Base-by-base conservation (phyloP, 306 rosid genomes). In the Hylodesmum podocarpum region DNA sequence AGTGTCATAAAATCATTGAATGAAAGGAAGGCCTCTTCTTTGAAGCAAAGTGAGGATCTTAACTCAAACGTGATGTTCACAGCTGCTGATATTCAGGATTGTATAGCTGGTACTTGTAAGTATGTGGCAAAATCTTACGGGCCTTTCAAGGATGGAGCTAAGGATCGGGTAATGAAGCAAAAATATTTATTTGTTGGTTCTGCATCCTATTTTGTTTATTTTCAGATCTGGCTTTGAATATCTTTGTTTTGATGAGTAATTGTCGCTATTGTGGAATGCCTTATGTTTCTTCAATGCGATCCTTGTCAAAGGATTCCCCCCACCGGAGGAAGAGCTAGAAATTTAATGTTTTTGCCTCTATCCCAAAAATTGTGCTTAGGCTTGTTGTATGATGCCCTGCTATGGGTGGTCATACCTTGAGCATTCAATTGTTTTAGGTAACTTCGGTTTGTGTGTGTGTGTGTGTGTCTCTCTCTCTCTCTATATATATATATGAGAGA, bases 121-220 rank as follows among this genome's bases (percentile, higher is more conserved):
- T 81, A 85, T 67, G 99, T 95, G 66, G 77, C 94, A 34, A 78
- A 75, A 68, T 85, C 90, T 4, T 95, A 89, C 82, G 92, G 89
- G 53, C 58, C 83, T 80, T 95, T 95, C 89, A 95, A 92, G 89
- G 83, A 80, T 81, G 86, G 89, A 77, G 94, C 97, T 65, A 85
- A 88, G 44, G 98, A 91, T 78, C 90, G 92, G 96, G 99, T 95
- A 84, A 76, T 67, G 68, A 81, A 86, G 64, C 54, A 57, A 63
- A 34, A 19, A 10, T 34, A 18, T 78, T 10, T 21, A 16, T 21
- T 18, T 43, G 40, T 66, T 67, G 21, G 51, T n/a, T 79, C 44
- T 44, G 46, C 68, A n/a, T 75, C 69, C 76, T 57, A 40, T 29
- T 24, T 34, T 67, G 46, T 27, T 53, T 49, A 72, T 15, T 50